phyloP scores from a whole-genome alignment of 2,329 filamentous ascomycete species.

The Eutypa lata region DNA sequence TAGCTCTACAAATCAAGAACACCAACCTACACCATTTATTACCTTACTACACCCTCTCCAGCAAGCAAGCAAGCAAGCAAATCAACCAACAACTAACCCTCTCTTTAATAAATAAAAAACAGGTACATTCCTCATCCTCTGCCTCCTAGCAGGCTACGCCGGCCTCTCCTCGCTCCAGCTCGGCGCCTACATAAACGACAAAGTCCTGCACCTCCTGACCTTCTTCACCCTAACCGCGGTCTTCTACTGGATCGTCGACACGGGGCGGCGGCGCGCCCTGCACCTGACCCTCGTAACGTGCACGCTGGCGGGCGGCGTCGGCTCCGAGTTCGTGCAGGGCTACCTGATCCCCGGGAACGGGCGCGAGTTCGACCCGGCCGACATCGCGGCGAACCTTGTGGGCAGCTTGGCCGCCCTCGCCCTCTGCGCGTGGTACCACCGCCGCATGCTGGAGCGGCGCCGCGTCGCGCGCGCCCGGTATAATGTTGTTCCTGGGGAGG shows the following conservation, averaged over 20 bases:
- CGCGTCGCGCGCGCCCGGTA: conserved; percentile 69
- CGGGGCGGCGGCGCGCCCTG: conserved; percentile 76
- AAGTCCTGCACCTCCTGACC: conserved; percentile 78
- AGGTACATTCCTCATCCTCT: conserved; percentile 69
- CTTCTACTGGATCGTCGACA: conserved; percentile 98
- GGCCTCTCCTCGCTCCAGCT: conserved; percentile 68
- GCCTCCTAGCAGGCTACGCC: conserved; percentile 73
- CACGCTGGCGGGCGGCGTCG: conserved; percentile 67
- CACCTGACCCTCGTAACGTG: conserved; percentile 81
- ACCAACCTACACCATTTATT: too few relatives aligned
- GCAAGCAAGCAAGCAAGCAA: too few relatives aligned
- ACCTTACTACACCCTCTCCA: too few relatives aligned
- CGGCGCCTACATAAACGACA: conserved; percentile 71
- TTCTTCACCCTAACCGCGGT: conserved; percentile 85
- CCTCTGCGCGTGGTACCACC: conserved; percentile 88
- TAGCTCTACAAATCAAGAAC: background rate
- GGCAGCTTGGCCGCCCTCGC: conserved; percentile 71
- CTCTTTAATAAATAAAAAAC: conserved; percentile 2
- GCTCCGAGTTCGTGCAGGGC: conserved; percentile 73
- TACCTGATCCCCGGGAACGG: conserved; percentile 68
- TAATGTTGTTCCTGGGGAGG: conserved; percentile 62
- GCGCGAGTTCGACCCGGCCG: conserved; percentile 70
- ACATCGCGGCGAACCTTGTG: conserved; percentile 83
- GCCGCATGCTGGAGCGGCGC: conserved; percentile 88
- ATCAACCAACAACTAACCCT: conserved; percentile 13